phyloP scores from a whole-genome alignment of 768 basidiomycete genomes.

The Lentinula boryana region DNA sequence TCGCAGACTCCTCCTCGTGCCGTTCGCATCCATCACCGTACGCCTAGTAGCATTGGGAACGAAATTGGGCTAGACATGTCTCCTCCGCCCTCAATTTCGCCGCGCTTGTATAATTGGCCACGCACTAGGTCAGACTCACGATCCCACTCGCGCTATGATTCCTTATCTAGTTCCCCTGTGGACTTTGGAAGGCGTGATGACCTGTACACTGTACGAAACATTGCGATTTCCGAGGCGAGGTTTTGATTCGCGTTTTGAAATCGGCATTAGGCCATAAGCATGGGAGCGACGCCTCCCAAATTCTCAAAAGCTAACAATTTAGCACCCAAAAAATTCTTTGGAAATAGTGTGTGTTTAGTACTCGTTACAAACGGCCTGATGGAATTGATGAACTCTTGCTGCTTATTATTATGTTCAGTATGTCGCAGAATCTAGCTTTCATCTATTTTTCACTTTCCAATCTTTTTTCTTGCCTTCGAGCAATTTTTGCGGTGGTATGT shows the following conservation, averaged over 20 bases:
- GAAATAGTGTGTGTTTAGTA: no score
- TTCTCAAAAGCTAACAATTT: no score
- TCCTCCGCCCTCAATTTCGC: slow-evolving; percentile 35
- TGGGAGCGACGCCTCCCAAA: no score
- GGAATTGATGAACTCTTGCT: no score
- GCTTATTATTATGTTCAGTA: no score
- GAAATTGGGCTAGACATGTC: slow-evolving; percentile 20
- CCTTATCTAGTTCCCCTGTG: background rate
- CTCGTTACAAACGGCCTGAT: no score
- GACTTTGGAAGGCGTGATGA: background rate
- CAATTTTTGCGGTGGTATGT: background rate
- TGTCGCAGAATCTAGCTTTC: no score
- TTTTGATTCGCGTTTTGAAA: background rate
- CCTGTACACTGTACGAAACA: background rate
- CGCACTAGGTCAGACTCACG: background rate
- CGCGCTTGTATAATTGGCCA: slow-evolving; percentile 34
- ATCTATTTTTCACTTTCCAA: background rate
- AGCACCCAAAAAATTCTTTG: no score
- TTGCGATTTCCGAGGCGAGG: background rate
- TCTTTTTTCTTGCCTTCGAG: background rate
- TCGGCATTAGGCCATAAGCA: no score
- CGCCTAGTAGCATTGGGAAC: background rate
- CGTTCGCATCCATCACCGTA: background rate
- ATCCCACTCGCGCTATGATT: background rate
- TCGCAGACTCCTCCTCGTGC: background rate